Evolutionary conservation across 2,329 filamentous ascomycete species (phyloP).

Genomic region (Conoideocrella luteorostrata): DNA sequence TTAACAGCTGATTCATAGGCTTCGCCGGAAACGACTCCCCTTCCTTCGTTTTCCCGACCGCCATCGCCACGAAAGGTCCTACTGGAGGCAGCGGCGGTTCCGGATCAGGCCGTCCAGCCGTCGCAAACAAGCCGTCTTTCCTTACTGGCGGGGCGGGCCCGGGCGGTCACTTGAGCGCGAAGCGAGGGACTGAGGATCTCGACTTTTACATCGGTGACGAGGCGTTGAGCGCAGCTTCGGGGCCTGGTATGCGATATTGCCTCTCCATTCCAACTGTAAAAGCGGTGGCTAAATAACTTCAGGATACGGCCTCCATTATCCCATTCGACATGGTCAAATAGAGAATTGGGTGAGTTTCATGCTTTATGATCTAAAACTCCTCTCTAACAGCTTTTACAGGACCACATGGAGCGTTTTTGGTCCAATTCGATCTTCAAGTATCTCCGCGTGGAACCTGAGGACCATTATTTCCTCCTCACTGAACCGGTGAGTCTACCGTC

Average conservation of each 20-base stretch:
- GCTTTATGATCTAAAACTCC: background rate
- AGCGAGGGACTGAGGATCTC: constrained; percentile 93
- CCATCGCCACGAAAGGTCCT: constrained; percentile 88
- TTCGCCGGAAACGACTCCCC: constrained; percentile 99
- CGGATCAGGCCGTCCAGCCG: constrained; percentile 80
- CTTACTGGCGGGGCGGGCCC: constrained; percentile 84
- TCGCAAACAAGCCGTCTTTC: constrained; percentile 93
- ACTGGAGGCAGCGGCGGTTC: constrained; percentile 65
- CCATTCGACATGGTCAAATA: constrained; percentile 94
- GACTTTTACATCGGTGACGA: constrained; percentile 99
- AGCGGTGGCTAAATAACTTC: constrained; percentile 10
- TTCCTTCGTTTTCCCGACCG: constrained; percentile 97
- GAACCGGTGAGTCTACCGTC: constrained; percentile 66
- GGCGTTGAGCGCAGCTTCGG: constrained; percentile 74
- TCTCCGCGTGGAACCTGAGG: constrained; percentile 92
- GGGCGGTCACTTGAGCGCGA: constrained; percentile 67
- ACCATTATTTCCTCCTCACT: constrained; percentile 96
- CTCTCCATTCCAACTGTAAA: constrained; percentile 2
- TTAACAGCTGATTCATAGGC: constrained; percentile 47
- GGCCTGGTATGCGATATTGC: constrained; percentile 57
- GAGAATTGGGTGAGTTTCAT: constrained; percentile 79
- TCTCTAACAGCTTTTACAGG: constrained; percentile 46
- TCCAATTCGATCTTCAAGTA: constrained; percentile 99
- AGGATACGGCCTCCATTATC: constrained; percentile 96
- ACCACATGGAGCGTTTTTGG: constrained; percentile 99